Percentiles rank a stretch among this genome's conserved stretches.
These are phyloP conservation scores for Macrocybe gigantea DNA, from an alignment of 768 basidiomycete species.

Conservation along the genomic window DNA sequence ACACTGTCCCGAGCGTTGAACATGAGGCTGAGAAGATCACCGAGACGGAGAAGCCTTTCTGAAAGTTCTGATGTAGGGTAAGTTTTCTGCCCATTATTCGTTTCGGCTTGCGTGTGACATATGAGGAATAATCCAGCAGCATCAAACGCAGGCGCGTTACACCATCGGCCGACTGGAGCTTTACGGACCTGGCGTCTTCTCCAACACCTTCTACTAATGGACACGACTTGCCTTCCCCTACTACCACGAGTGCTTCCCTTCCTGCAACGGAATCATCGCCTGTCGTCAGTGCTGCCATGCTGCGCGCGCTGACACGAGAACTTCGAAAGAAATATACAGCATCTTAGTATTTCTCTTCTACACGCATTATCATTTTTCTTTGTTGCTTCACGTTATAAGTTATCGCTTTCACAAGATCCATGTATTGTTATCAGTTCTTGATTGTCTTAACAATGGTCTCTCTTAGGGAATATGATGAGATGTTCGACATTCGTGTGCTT, in stretches of 20 bases:
- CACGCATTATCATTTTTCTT: no score
- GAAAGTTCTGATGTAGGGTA: not conserved
- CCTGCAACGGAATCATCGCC: constrained; percentile 20
- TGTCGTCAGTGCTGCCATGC: constrained; percentile 57
- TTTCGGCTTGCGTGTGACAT: not conserved
- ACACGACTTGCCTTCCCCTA: constrained; percentile 39
- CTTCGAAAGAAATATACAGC: constrained; percentile 40
- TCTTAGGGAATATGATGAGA: no score
- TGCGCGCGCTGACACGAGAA: constrained; percentile 52
- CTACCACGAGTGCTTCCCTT: constrained; percentile 35
- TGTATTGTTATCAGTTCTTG: no score
- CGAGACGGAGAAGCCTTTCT: constrained; percentile 34
- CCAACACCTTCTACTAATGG: constrained; percentile 23
- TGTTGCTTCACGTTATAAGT: no score
- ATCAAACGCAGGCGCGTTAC: no score
- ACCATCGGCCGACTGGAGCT: constrained; percentile 16
- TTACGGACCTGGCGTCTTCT: constrained; percentile 42
- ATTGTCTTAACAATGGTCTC: no score
- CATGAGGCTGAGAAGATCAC: constrained; percentile 35
- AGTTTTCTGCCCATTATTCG: not conserved
- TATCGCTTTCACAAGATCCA: no score
- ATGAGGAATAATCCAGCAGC: not conserved
- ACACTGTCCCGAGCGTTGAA: constrained; percentile 33
- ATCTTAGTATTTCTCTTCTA: constrained; percentile 4
- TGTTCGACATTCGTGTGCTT: no score